Evolutionary conservation across 164 flowering plant species (phyloP).

Genomic region (Protea cynaroides): DNA sequence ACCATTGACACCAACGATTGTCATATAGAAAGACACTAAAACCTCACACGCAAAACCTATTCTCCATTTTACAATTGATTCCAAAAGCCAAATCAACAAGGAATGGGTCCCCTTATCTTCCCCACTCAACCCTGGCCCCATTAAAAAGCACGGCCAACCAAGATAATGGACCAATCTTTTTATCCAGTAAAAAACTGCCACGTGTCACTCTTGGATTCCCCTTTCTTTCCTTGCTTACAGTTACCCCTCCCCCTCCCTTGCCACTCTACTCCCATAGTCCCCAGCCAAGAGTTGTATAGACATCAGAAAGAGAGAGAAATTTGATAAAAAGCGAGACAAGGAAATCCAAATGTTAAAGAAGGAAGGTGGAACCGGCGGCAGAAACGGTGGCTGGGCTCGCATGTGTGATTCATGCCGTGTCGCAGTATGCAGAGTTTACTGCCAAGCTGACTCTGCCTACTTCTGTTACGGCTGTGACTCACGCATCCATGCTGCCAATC

Average conservation of each 20-base stretch:
- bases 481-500: slow-evolving; percentile 46
- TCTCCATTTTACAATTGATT: not conserved
- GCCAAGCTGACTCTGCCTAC: slow-evolving; percentile 59
- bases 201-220: slow-evolving; percentile 38
- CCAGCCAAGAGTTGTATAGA: no score
- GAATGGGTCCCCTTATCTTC: slow-evolving; percentile 10
- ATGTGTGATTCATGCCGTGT: slow-evolving; percentile 55
- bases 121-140: not conserved
- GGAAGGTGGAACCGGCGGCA: slow-evolving; percentile 9
- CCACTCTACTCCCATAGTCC: not conserved
- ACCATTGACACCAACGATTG: no score
- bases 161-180: slow-evolving; percentile 30
- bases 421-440: slow-evolving; percentile 54
- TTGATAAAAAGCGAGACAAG: not conserved
- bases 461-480: slow-evolving; percentile 63
- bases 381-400: slow-evolving; percentile 36
- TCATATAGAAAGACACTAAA: no score
- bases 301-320: not conserved
- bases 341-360: slow-evolving; percentile 24
- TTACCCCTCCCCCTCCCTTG: not conserved
- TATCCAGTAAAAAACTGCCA: slow-evolving; percentile 28
- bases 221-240: slow-evolving; percentile 11
- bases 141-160: slow-evolving; percentile 36
- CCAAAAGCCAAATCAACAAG: slow-evolving; percentile 4
- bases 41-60: no score